A percentile compares a stretch with the other conserved stretches of the same genome.
Conservation (phyloP, 2,329 filamentous ascomycete genomes). For the Venturia aucupariae region DNA sequence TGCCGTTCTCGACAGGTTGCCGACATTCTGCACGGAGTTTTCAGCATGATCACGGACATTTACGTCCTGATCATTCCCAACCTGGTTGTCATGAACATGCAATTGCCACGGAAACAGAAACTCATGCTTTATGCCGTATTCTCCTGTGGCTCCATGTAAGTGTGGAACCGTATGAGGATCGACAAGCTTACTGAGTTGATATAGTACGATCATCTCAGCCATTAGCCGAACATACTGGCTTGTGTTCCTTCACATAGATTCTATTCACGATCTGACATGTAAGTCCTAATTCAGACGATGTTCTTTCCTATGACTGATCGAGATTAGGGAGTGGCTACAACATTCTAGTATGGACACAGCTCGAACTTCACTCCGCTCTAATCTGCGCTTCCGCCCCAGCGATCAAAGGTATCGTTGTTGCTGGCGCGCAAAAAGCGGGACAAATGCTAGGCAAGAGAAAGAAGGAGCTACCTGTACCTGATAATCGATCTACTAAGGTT, state of each 20-base stretch:
- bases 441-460: background rate
- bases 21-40: conserved; percentile 18
- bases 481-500: background rate
- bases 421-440: background rate
- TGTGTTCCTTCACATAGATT: conserved; percentile 16
- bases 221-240: conserved; percentile 25
- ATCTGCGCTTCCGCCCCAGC: conserved; percentile 8
- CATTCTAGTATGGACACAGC: background rate
- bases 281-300: conserved; percentile 4
- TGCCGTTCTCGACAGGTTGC: conserved; percentile 18
- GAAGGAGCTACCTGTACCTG: background rate
- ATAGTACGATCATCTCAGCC: conserved; percentile 21
- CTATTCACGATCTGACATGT: conserved; percentile 21
- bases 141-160: conserved; percentile 15
- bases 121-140: conserved; percentile 17
- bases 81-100: conserved; percentile 18
- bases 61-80: conserved; percentile 20
- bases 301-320: background rate
- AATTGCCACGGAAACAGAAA: conserved; percentile 19
- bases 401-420: background rate
- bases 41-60: conserved; percentile 17
- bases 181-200: background rate
- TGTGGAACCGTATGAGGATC: background rate
- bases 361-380: conserved; percentile 1
- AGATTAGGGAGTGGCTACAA: background rate